phyloP scores from a whole-genome alignment of 1,139 yeast genomes.

The Blastobotrys capitulatus region DNA sequence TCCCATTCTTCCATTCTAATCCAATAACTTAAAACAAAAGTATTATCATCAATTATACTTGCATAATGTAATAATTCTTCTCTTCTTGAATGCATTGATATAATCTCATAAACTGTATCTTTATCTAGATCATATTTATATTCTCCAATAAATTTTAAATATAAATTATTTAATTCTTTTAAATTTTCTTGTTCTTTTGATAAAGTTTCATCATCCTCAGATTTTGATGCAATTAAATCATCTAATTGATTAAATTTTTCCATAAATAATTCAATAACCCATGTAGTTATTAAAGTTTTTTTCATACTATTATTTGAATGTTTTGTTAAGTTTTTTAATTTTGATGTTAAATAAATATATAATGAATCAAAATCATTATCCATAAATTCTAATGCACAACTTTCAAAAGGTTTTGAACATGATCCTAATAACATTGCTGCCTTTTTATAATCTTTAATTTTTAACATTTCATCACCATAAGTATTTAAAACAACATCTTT shows the following conservation, averaged over 20 bases:
- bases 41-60: conserved; percentile 59
- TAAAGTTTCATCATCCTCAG: conserved; percentile 6
- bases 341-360: conserved; percentile 51
- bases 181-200: conserved; percentile 21
- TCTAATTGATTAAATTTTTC: conserved; percentile 46
- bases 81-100: conserved; percentile 59
- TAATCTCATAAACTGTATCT: conserved; percentile 65
- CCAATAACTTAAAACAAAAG: conserved; percentile 64
- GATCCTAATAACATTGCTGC: conserved; percentile 64
- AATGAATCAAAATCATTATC: conserved; percentile 45
- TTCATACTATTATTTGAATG: conserved; percentile 42
- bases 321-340: conserved; percentile 41
- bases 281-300: conserved; percentile 60
- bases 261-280: conserved; percentile 71
- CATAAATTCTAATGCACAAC: conserved; percentile 59
- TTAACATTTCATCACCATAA: conserved; percentile 56
- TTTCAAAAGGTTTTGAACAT: conserved; percentile 66
- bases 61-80: conserved; percentile 66
- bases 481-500: conserved; percentile 53
- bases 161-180: conserved; percentile 20
- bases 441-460: conserved; percentile 33
- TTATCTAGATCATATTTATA: conserved; percentile 52
- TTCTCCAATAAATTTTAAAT: conserved; percentile 43
- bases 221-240: conserved; percentile 31
- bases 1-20: conserved; percentile 67